Evolutionary conservation across 768 basidiomycete genomes (phyloP).

Genomic region (Kwoniella shandongensis): DNA sequence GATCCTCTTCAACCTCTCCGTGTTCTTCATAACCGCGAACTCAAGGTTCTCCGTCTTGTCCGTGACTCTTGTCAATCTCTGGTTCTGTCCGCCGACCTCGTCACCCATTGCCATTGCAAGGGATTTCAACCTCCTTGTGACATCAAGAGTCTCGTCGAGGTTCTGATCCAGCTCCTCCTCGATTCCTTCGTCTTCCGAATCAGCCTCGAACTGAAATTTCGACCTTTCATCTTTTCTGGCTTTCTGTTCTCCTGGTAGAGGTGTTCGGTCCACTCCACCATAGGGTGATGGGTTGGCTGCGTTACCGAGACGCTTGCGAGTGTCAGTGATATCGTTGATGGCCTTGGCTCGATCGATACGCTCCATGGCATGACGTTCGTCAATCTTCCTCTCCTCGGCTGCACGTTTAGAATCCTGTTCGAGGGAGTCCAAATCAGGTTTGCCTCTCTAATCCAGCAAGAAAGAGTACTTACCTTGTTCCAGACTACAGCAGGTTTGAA

Average conservation of each 20-base stretch:
- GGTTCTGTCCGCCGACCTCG: constrained; percentile 85
- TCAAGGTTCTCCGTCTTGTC: constrained; percentile 77
- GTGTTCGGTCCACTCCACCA: constrained; percentile 57
- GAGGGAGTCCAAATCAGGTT: neutral
- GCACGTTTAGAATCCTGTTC: constrained; percentile 71
- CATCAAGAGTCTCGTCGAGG: constrained; percentile 76
- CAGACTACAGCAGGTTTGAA: constrained; percentile 88
- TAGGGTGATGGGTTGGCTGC: constrained; percentile 65
- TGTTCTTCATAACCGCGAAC: constrained; percentile 72
- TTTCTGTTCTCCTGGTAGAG: constrained; percentile 59
- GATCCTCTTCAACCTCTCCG: constrained; percentile 65
- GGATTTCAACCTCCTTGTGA: constrained; percentile 73
- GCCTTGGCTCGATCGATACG: constrained; percentile 77
- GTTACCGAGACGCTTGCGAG: constrained; percentile 77
- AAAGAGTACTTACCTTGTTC: constrained; percentile 64
- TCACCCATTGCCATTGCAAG: constrained; percentile 79
- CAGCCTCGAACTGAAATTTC: constrained; percentile 87
- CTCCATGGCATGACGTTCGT: constrained; percentile 83
- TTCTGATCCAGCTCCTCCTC: constrained; percentile 94
- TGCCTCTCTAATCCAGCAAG: too few relatives aligned
- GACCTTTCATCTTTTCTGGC: constrained; percentile 69
- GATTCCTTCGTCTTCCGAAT: constrained; percentile 84
- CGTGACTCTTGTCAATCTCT: constrained; percentile 70
- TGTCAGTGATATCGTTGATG: constrained; percentile 80
- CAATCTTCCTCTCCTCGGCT: constrained; percentile 79